Conservation (phyloP, 176 grass and related monocot genomes). For the Oropetium thomaeum region DNA sequence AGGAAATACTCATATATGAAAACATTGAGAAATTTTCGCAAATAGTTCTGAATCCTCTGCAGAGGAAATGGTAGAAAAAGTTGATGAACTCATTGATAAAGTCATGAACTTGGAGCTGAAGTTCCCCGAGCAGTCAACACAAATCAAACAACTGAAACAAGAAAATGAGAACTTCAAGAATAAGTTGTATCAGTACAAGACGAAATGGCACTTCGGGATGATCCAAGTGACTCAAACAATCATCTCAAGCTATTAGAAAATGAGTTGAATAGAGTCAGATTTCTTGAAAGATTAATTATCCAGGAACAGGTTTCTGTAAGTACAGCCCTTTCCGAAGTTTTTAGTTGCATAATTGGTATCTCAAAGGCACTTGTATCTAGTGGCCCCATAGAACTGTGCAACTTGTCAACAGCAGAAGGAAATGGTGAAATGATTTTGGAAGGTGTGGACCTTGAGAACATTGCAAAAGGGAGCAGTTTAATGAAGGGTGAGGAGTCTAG, state of each 20-base stretch:
- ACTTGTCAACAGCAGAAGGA: conserved; percentile 11
- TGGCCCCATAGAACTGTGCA: background rate
- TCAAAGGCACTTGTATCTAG: conserved; percentile 48
- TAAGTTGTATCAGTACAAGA: conserved; percentile 48
- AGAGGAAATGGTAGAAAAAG: conserved; percentile 62
- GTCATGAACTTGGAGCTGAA: conserved; percentile 67
- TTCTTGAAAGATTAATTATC: conserved; percentile 50
- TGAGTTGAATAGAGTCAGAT: conserved; percentile 43
- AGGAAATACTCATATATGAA: conserved; percentile 43
- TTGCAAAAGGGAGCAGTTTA: conserved; percentile 7
- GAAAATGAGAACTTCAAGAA: conserved; percentile 59
- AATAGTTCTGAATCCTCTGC: conserved; percentile 55
- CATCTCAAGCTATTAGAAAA: conserved; percentile 56
- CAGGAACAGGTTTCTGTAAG: conserved; percentile 48
- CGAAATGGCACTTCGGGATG: conserved; percentile 50
- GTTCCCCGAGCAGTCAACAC: conserved; percentile 56
- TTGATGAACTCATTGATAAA: conserved; percentile 78
- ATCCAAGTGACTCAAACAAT: conserved; percentile 45
- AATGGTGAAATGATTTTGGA: background rate
- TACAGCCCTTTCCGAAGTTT: conserved; percentile 44
- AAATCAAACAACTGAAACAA: conserved; percentile 55
- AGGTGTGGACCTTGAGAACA: conserved; percentile 8
- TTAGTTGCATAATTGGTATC: conserved; percentile 49
- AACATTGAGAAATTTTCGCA: conserved; percentile 64
- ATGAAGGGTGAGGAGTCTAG: background rate